A percentile compares a stretch with the other conserved stretches of the same genome.
Evolutionary conservation across 768 basidiomycete genomes (phyloP).

Genomic region (Mycena pura): DNA sequence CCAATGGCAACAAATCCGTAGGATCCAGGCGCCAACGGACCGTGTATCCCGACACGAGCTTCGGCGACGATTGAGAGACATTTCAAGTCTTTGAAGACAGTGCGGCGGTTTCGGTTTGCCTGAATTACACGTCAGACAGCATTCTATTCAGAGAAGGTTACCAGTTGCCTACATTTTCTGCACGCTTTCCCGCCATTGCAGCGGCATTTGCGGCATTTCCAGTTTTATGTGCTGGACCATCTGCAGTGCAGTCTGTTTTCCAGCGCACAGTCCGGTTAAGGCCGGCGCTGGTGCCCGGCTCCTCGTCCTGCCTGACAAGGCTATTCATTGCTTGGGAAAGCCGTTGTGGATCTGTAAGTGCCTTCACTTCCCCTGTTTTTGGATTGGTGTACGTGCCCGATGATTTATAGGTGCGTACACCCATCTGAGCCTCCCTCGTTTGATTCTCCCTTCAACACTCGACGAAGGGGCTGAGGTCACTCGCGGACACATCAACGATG

Average conservation of each 20-base stretch:
- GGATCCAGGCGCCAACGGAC: background rate
- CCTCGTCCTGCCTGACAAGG: background rate
- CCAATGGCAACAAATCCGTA: background rate
- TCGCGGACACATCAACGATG: no score
- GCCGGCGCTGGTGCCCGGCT: background rate
- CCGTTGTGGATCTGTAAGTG: background rate
- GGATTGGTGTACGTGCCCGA: background rate
- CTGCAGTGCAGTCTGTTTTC: no score
- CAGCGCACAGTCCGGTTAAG: background rate
- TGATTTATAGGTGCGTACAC: background rate
- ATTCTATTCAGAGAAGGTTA: background rate
- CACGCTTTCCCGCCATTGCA: background rate
- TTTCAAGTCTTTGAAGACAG: background rate
- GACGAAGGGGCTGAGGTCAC: no score
- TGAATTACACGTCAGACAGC: background rate
- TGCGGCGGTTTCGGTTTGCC: background rate
- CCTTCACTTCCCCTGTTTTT: background rate
- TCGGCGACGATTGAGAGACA: background rate
- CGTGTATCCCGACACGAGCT: background rate
- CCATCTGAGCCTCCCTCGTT: background rate
- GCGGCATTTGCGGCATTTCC: slow-evolving; percentile 6
- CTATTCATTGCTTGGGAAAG: background rate
- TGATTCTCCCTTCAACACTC: no score
- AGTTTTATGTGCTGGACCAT: no score
- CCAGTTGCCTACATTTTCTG: background rate